A percentile compares a stretch with the other conserved stretches of the same genome.
phyloP scores from a whole-genome alignment of 2,329 filamentous ascomycete species.

The Verruconis gallopava region DNA sequence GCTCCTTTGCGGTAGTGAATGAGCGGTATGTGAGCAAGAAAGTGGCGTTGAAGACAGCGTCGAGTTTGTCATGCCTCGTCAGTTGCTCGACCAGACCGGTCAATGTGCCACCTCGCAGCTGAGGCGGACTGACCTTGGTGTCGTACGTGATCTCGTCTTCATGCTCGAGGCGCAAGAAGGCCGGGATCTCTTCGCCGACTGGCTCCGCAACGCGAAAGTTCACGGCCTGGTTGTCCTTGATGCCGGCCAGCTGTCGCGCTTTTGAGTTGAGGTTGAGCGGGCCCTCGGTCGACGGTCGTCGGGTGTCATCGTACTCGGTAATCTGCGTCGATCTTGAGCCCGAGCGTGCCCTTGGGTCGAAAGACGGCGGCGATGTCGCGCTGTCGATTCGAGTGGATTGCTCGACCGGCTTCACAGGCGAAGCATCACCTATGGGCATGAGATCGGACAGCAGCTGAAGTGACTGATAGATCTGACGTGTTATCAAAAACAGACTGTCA shows the following conservation, averaged over 20 bases:
- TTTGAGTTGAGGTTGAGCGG: background rate
- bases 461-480: conserved; percentile 77
- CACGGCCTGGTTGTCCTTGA: conserved; percentile 2
- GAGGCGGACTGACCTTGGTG: conserved; percentile 58
- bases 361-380: conserved; percentile 4
- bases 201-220: conserved; percentile 22
- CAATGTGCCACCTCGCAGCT: conserved; percentile 79
- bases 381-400: conserved; percentile 3
- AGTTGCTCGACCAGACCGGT: conserved; percentile 86
- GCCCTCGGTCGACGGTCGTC: background rate
- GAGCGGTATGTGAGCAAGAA: conserved; percentile 95
- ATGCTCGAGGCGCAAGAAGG: conserved; percentile 74
- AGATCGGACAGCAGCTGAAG: conserved; percentile 78
- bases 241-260: background rate
- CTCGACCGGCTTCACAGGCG: conserved; percentile 4
- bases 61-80: conserved; percentile 88
- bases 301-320: background rate
- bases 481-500: conserved; percentile 71
- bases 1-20: conserved; percentile 78
- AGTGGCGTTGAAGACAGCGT: conserved; percentile 92
- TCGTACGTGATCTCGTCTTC: conserved; percentile 87
- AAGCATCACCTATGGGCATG: conserved; percentile 27
- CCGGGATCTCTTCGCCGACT: conserved; percentile 60
- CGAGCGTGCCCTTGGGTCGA: conserved; percentile 5
- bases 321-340: conserved; percentile 1